Base-by-base conservation (phyloP, 2,329 filamentous ascomycete genomes). In the Pseudogymnoascus sp. region DNA sequence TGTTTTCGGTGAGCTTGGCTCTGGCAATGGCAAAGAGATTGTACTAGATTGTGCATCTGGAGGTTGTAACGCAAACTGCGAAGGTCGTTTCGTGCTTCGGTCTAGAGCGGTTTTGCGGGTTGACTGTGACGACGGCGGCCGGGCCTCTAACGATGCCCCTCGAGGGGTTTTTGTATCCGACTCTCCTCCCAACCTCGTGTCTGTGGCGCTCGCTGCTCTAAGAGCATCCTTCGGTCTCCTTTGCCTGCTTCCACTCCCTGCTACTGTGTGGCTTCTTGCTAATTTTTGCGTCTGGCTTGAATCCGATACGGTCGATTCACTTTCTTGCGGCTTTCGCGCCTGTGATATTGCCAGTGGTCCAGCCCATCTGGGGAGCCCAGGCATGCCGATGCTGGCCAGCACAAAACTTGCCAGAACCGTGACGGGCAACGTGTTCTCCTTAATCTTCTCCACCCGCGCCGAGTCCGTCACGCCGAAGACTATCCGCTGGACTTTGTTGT, bases 401-500 rank as follows among this genome's bases (percentile, higher is more conserved):
- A 93, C 87, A 70, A 95, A 86, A 75, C 90, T 93, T 38, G 89
- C 88, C 35, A 95, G 83, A 1, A 95, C 87, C 6, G 89, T 90
- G 62, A 93, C 89, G 7, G 90, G 90, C 40, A 93, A 75, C 5
- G 89, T 82, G 73, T 95, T 95, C 75, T 93, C 90, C 72, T 86
- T 88, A 73, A 95, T 92, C 77, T 88, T 88, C 70, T 91, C 88
- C 67, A 86, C 81, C 64, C 86, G 83, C 65, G 81, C 81, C 26
- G 83, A 81, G 71, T 93, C 90, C 35, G 87, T 82, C 23, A 89
- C 80, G 19, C 90, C 90, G 74, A 95, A 95, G 26, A 95, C 90
- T 69, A 95, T 91, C 75, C 91, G 87, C 76, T 95, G 90, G 40
- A 95, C 89, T 76, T 91, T 91, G 77, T 95, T 95, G 78, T 93